Base-by-base conservation (phyloP, 2,329 filamentous ascomycete genomes). In the Ophiocordyceps camponoti-saundersi region DNA sequence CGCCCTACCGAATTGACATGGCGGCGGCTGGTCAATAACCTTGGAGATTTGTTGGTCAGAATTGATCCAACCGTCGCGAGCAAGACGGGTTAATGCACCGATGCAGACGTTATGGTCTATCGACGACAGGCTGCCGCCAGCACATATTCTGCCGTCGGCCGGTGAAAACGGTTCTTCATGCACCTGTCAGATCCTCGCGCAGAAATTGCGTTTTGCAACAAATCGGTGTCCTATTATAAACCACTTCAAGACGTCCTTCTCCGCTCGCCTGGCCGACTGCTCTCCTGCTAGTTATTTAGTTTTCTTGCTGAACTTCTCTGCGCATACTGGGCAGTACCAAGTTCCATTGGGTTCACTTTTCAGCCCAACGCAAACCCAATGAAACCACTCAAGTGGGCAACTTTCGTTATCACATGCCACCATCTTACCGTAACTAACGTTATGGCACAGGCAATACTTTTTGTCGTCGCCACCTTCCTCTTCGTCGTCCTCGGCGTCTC, bases 401-500 rank as follows among this genome's bases (percentile, higher is more conserved):
- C 80, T 73, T 48, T 83, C 79, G 61, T 90, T 90, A 67, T 92
- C 85, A 66, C 85, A 92, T 29, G 84, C 85, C 52, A 92, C 85
- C 85, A 92, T 92, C 58, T 90, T 82, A 50, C 85, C 85, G 58
- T 85, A 88, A 62, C 82, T 87, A 53, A 89, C 82, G 55, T 83
- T 83, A 60, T 89, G 82, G 62, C 85, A 92, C 29, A 82, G 72
- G 65, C 85, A 92, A 65, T 92, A 92, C 61, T 86, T 85, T 58
- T 83, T 81, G 63, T 88, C 83, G 51, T 82, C 80, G 47, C 79
- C 79, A 41, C 81, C 82, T 30, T 82, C 79, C 29, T 82, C 79
- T 21, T 77, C 69, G 59, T 53, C 69, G 59, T 53, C 69, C 48
- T 78, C 70, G 10, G 67, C 72, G 48, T 71, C 72, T 26, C 73